These are phyloP conservation scores for Cutaneotrichosporon spelunceum DNA, from an alignment of 1,284 basidiomycete genomes.

Conservation along the genomic window DNA sequence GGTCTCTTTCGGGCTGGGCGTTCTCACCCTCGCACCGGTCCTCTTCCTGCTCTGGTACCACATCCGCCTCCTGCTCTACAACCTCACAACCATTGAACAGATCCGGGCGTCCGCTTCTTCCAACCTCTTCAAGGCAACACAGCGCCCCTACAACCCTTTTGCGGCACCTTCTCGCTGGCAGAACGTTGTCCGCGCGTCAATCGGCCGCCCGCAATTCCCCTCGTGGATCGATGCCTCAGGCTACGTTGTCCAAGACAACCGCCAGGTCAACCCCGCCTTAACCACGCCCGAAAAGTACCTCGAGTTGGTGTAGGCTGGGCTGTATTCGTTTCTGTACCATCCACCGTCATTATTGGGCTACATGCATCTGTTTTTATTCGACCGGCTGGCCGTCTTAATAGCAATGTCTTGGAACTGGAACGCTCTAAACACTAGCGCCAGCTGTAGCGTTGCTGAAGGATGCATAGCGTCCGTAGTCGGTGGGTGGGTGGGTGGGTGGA, in stretches of 20 bases:
- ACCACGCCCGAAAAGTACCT: constrained; percentile 30
- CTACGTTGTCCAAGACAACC: constrained; percentile 32
- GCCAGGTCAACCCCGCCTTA: constrained; percentile 46
- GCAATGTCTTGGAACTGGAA: too few species aligned
- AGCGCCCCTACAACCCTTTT: constrained; percentile 48
- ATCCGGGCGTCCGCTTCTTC: constrained; percentile 46
- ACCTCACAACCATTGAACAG: constrained; percentile 86
- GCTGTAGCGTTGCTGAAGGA: too few species aligned
- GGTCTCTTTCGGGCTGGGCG: constrained; percentile 66
- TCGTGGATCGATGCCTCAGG: constrained; percentile 49
- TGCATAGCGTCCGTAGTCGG: too few species aligned
- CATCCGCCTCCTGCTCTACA: constrained; percentile 71
- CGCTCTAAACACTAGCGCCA: too few species aligned
- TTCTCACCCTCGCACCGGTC: constrained; percentile 74
- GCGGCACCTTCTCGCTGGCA: constrained; percentile 30
- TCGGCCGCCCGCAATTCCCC: constrained; percentile 48
- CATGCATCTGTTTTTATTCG: not conserved
- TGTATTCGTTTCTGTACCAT: constrained; percentile 1
- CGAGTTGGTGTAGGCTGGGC: constrained; percentile 23
- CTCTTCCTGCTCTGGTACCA: constrained; percentile 76
- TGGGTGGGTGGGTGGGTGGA: too few species aligned
- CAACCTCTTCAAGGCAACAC: constrained; percentile 32
- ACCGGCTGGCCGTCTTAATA: not conserved
- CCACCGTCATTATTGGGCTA: constrained; percentile 1
- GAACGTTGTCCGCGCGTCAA: constrained; percentile 44